Base-by-base conservation (phyloP, 2,329 filamentous ascomycete species). In the Neoascochyta sp. region DNA sequence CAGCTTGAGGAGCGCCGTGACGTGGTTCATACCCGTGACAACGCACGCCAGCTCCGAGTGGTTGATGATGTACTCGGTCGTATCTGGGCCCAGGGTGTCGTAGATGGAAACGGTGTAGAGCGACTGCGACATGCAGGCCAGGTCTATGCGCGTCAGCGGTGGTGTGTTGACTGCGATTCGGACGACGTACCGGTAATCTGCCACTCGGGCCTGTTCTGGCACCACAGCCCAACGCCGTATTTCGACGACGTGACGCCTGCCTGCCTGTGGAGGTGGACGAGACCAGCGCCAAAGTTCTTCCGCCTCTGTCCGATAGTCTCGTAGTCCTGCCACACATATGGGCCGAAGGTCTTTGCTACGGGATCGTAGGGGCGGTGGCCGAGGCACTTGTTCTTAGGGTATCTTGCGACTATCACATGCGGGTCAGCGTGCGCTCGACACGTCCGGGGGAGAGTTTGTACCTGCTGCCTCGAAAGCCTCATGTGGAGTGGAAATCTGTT, bases 61-160 rank as follows among this genome's bases (percentile, higher is more conserved):
- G 65, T 93, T 93, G 68, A 96, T 83, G 64, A 98, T 95, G 68
- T 86, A 96, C 67, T 96, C 88, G 34, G 86, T 89, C 3, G 89
- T 79, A 47, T 95, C 86, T 9, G 90, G 83, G 7, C 90, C 90
- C 4, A 98, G 77, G 9, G 90, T 95, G 64, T 96, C 92, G 70
- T 98, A 98, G 28, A 98, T 81, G 4, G 90, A 95, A 32, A 98
- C 88, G 13, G 83, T 86, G 66, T 75, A 96, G 16, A 96, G 77
- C 6, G 83, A 78, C 64, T 96, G 92, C 9, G 88, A 92, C 67
- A 86, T 80, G 59, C 85, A 81, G 21, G 79, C 92, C 55, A 96
- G 69, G 70, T 96, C 90, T 86, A 33, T 22, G 10, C 16, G 24
- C 6, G 24, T 50, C 30, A 48, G 27, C 27, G 26, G 41, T 29